Evolutionary conservation across 2,329 filamentous ascomycete species (phyloP), one percentile per base, ranked within the genome.

Genomic region (Bipolaris bicolor): DNA sequence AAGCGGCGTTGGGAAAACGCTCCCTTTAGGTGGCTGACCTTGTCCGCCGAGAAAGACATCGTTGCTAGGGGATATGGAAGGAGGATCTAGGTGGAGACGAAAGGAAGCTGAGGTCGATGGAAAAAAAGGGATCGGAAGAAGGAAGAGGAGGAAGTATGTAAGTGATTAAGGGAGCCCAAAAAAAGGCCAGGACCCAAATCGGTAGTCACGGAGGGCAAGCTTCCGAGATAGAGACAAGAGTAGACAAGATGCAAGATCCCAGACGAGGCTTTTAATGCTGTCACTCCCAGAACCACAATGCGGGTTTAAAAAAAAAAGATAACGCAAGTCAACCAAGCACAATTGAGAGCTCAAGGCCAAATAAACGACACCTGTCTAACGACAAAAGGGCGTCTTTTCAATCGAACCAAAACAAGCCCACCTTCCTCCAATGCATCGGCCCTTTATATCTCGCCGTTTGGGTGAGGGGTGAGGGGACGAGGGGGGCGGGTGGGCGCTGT

Each of bases 31-130:
- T 70, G 68, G 15, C 69, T 69, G 18, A 76, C 65, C 61, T 69
- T 74, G 48, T 65, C 65, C 10, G 69, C 73, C 1, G 73, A 76
- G 50, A 76, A 76, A 24, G 72, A 75, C 74, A 76, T 76, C 34
- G 49, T 65, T 54, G 16, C 15, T 45, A 45, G 29, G 49, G 18
- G 5, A 16, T 44, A 20, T 54, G 51, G 55, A 33, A 52, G 46
- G 54, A 46, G 52, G 50, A 49, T 46, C 40, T 41, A 55, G 31
- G 51, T 49, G 55, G 45, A 52, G 45, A 40, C 26, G 11, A 29
- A 22, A 22, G 3, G 29, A 31, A 31, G 29, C 29, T 31, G 4
- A 3, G 47, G 13, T 36, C 34, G 15, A 43, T 26, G 20, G 20
- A 37, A 11, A 7, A 29, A 29, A 31, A 29, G 34, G 43, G 43